Conservation (phyloP, 768 basidiomycete genomes). For the Gloeopeniophorella convolvens region DNA sequence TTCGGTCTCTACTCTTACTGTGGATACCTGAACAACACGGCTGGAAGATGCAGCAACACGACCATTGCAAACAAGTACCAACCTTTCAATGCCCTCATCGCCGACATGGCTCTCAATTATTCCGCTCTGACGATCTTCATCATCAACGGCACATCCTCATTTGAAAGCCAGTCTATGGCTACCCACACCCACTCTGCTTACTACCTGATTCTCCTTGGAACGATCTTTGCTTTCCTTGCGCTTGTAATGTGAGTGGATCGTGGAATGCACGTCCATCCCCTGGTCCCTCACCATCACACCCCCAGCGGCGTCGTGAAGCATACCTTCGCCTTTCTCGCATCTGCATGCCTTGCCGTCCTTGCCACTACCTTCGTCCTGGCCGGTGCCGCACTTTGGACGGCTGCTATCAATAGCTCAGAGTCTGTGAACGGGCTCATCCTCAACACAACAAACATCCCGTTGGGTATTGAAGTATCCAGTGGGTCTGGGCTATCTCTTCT, state of each 20-base stretch:
- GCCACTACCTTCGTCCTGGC: slow-evolving; percentile 60
- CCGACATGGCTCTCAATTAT: slow-evolving; percentile 65
- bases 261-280: not conserved
- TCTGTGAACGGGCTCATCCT: slow-evolving; percentile 49
- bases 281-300: not conserved
- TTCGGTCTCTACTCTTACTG: slow-evolving; percentile 83
- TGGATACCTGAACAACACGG: slow-evolving; percentile 53
- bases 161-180: slow-evolving; percentile 55
- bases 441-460: slow-evolving; percentile 31
- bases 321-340: slow-evolving; percentile 59
- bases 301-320: slow-evolving; percentile 60
- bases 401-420: slow-evolving; percentile 57
- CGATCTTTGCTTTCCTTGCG: slow-evolving; percentile 58
- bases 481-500: slow-evolving; percentile 59
- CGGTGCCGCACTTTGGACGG: slow-evolving; percentile 73
- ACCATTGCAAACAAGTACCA: slow-evolving; percentile 52
- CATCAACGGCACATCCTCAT: slow-evolving; percentile 42
- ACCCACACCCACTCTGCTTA: slow-evolving; percentile 62
- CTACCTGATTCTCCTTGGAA: slow-evolving; percentile 68
- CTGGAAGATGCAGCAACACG: slow-evolving; percentile 59
- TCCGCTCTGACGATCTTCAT: slow-evolving; percentile 47
- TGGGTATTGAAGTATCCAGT: slow-evolving; percentile 59
- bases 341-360: slow-evolving; percentile 54
- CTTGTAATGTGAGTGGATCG: slow-evolving; percentile 52
- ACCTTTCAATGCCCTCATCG: slow-evolving; percentile 57